Conservation (phyloP, 257 asterid species). For the Vinca minor region DNA sequence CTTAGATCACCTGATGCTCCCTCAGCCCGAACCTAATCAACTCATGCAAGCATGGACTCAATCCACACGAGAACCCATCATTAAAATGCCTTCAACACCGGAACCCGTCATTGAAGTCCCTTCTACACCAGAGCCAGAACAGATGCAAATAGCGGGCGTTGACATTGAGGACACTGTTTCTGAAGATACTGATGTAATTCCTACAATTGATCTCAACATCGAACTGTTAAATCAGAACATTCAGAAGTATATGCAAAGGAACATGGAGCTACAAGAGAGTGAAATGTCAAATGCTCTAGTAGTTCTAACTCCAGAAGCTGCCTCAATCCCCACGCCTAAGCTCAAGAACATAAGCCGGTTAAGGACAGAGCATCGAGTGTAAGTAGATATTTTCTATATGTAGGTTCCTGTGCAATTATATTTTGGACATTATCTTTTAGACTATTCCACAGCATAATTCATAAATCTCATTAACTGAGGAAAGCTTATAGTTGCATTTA, state of each 20-base stretch:
- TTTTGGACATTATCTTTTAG: not conserved
- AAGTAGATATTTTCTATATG: conserved; percentile 30
- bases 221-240: conserved; percentile 68
- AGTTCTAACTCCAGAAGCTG: conserved; percentile 74
- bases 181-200: conserved; percentile 77
- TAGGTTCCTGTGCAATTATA: not conserved
- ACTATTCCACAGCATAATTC: too few species aligned
- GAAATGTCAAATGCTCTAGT: conserved; percentile 80
- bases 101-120: conserved; percentile 57
- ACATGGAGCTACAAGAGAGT: conserved; percentile 50
- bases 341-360: conserved; percentile 77
- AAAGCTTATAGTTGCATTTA: too few species aligned
- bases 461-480: too few species aligned
- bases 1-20: conserved; percentile 48
- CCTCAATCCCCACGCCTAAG: conserved; percentile 84
- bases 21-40: conserved; percentile 39
- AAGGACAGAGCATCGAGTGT: conserved; percentile 98
- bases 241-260: conserved; percentile 57
- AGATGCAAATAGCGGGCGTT: conserved; percentile 28
- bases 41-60: conserved; percentile 21
- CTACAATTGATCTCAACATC: conserved; percentile 77
- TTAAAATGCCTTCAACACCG: conserved; percentile 53
- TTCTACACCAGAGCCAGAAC: conserved; percentile 58
- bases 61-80: conserved; percentile 45
- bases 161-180: conserved; percentile 53